Evolutionary conservation across 2,329 filamentous ascomycete species (phyloP), one percentile per base, ranked within the genome.

Genomic region (Septoria linicola): DNA sequence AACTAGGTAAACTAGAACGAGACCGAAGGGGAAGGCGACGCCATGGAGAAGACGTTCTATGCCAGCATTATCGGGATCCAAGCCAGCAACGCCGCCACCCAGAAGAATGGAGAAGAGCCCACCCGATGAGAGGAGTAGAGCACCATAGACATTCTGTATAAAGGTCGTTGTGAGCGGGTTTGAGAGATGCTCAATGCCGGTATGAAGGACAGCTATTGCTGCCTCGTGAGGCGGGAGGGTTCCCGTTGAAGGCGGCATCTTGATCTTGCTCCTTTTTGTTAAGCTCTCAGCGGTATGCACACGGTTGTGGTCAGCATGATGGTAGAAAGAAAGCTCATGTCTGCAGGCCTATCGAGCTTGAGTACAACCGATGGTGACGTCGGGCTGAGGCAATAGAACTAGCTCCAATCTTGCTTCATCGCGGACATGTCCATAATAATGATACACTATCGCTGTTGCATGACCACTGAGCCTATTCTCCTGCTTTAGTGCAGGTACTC

Each of bases 71-170:
- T 54, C 42, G 8, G 58, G 41, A n/a, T 42, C 32, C 11, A 63
- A 11, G 1, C 37, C 51, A 3, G 59, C 51, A 37, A 59, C 57
- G 41, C 63, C 59, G 10, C 48, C 54, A 3, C 54, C 52, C n/a
- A 63, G 30, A 2, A 60, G 39, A 21, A 65, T 34, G 11, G 62
- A 55, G 31, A 61, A 51, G 30, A 60, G 47, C 6, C 60, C 60
- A 14, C 54, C 63, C 1, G 61, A 48, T 11, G 60, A 63, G 7
- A 65, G 46, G n/a, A 63, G 49, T 1, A 64, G 34, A 8, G 57
- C 63, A n/a, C 63, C 63, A 23, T 63, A 63, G 54, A 65, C 37
- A 42, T 64, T 65, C 30, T 65, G 61, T 16, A 61, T 48, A 36
- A 65, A 59, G 31, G 53, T 54, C 8, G 60, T 53, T 14, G 53